Evolutionary conservation across 805 yeast genomes (phyloP).

Genomic region (Candida pseudoglaebosa): DNA sequence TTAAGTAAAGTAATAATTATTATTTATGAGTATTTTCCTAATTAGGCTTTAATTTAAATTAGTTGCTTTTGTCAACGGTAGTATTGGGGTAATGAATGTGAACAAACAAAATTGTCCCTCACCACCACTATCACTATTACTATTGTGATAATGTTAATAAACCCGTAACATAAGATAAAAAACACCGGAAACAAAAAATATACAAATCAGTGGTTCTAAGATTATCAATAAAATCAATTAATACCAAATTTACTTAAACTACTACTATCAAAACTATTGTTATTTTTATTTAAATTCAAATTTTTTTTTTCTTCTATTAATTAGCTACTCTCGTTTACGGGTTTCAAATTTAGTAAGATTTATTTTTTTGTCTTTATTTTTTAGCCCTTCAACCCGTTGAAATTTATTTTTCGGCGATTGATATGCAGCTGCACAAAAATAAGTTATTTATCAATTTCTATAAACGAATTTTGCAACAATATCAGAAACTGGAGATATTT

Average conservation of each 20-base stretch:
- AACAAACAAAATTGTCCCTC: too few species aligned
- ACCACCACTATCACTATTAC: too few species aligned
- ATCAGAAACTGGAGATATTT: not conserved
- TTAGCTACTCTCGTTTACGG: not conserved
- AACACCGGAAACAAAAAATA: too few species aligned
- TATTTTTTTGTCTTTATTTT: not conserved
- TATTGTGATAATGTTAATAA: too few species aligned
- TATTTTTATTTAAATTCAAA: too few species aligned
- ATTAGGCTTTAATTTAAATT: constrained; percentile 1
- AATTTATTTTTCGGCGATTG: not conserved
- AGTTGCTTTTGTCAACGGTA: constrained; percentile 5
- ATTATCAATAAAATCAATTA: too few species aligned
- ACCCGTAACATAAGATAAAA: too few species aligned
- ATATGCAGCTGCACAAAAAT: not conserved
- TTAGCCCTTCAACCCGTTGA: too few species aligned
- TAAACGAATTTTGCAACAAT: constrained; percentile 2
- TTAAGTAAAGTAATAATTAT: not conserved
- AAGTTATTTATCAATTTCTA: not conserved
- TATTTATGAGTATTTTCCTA: not conserved
- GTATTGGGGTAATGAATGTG: constrained; percentile 4
- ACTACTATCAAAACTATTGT: too few species aligned
- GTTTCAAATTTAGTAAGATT: not conserved
- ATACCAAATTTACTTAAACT: too few species aligned
- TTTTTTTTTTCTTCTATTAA: too few species aligned
- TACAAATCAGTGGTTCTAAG: too few species aligned